Evolutionary conservation across 148 eudicot species (phyloP), one percentile per base, ranked within the genome.

Genomic region (Euryodendron excelsum): DNA sequence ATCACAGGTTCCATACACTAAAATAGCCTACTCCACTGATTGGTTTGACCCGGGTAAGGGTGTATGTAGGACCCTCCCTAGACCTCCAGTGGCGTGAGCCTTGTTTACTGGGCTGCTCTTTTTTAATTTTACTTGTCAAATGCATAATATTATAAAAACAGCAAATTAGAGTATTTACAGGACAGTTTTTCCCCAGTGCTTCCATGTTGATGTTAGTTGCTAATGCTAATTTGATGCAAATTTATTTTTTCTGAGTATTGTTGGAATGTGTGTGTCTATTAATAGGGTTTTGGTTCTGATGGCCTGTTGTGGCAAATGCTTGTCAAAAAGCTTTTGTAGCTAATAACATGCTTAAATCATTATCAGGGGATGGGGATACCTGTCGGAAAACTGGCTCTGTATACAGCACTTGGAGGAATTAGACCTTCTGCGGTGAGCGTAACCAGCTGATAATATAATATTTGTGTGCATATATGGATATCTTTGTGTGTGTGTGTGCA

Each of bases 361-460:
- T 80, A 69, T 75, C 90, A 95, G 98, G 98, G 98, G 53, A 95
- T 95, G 97, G 98, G 98, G 55, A 95, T 95, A 85, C 98, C 98
- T 47, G 97, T 95, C 30, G 98, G 98, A 37, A 95, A 95, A 73
- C 79, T 95, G 80, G 90, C 97, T 55, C 75, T 95, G 37, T 95
- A 95, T 81, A 85, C 98, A 39, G 98, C 98, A 60, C 93, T 95
- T 63, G 97, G 98, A 91, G 97, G 98, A 85, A 86, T 95, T 77
- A 92, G 97, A 45, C 98, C 97, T 82, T 95, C 96, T 60, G 84
- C 92, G 18, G 97, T 94, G 89, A 85, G 96, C 44, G 59, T 81
- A 47, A 23, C 34, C 47, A 37, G 21, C 37, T 36, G 23, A 28
- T 53, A 58, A 14, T 25, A 18, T 58, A 13, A 13, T 6, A 5